A percentile compares a stretch with the other conserved stretches of the same genome.
Conservation (phyloP, 2,329 filamentous ascomycete genomes). For the Cytospora schulzeri region DNA sequence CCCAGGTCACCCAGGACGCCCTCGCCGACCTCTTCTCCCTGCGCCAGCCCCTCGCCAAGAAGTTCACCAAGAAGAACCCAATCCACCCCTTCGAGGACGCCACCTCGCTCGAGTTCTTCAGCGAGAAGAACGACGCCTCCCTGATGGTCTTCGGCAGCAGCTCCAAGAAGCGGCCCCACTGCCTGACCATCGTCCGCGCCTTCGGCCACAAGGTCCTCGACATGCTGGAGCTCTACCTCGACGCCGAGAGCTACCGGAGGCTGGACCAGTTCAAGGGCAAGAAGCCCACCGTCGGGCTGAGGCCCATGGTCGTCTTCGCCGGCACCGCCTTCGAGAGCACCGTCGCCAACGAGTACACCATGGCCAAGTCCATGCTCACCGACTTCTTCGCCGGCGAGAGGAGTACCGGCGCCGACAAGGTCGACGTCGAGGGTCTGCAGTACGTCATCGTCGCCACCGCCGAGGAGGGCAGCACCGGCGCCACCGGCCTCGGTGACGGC, state of each 20-base stretch:
- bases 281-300: conserved; percentile 77
- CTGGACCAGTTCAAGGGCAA: conserved; percentile 75
- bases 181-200: conserved; percentile 77
- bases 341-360: conserved; percentile 75
- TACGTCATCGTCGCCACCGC: conserved; percentile 84
- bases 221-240: conserved; percentile 88
- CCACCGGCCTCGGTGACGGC: conserved; percentile 42
- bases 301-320: conserved; percentile 89
- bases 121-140: conserved; percentile 91
- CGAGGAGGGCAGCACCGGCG: conserved; percentile 56
- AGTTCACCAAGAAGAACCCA: conserved; percentile 96
- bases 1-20: conserved; percentile 79
- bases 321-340: conserved; percentile 86
- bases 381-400: conserved; percentile 89
- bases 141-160: conserved; percentile 82
- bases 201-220: conserved; percentile 89
- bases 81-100: conserved; percentile 94
- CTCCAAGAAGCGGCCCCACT: conserved; percentile 95
- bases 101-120: conserved; percentile 89
- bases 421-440: conserved; percentile 94
- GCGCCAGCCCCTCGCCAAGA: conserved; percentile 81
- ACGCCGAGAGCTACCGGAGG: conserved; percentile 70
- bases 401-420: conserved; percentile 69
- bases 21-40: conserved; percentile 83
- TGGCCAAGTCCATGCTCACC: conserved; percentile 82